These are phyloP conservation scores for Trifolium repens DNA, from an alignment of 306 rosid species.

Conservation along the genomic window DNA sequence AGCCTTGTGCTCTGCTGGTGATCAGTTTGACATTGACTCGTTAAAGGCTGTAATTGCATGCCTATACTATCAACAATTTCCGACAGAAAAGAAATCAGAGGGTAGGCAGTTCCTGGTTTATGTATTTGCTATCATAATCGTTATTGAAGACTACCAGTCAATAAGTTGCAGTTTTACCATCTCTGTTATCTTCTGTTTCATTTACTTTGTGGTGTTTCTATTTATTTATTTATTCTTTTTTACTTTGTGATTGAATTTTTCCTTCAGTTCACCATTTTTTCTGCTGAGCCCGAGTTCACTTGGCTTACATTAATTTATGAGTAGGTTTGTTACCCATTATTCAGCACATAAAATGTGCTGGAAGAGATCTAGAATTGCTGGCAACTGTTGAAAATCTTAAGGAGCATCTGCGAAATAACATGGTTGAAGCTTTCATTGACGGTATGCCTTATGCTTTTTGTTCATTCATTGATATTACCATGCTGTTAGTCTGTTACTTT, in stretches of 20 bases:
- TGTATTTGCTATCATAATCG: slow-evolving; percentile 18
- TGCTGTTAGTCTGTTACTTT: slow-evolving; percentile 4
- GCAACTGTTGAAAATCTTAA: slow-evolving; percentile 56
- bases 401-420: slow-evolving; percentile 51
- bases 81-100: slow-evolving; percentile 72
- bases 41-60: slow-evolving; percentile 82
- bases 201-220: slow-evolving; percentile 19
- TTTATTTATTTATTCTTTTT: slow-evolving; percentile 24
- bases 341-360: slow-evolving; percentile 65
- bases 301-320: slow-evolving; percentile 41
- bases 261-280: slow-evolving; percentile 29
- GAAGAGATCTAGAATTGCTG: slow-evolving; percentile 61
- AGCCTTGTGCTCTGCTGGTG: slow-evolving; percentile 49
- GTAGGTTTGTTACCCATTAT: slow-evolving; percentile 84
- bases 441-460: slow-evolving; percentile 56
- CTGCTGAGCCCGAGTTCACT: neutral
- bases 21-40: slow-evolving; percentile 60
- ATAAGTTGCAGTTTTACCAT: slow-evolving; percentile 33
- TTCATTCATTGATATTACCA: slow-evolving; percentile 26
- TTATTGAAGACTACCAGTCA: slow-evolving; percentile 30
- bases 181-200: slow-evolving; percentile 15
- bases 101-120: slow-evolving; percentile 57
- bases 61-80: slow-evolving; percentile 77
- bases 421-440: slow-evolving; percentile 67
- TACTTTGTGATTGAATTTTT: slow-evolving; percentile 18